Evolutionary conservation across 306 rosid genomes (phyloP).

Genomic region (Senna tora): DNA sequence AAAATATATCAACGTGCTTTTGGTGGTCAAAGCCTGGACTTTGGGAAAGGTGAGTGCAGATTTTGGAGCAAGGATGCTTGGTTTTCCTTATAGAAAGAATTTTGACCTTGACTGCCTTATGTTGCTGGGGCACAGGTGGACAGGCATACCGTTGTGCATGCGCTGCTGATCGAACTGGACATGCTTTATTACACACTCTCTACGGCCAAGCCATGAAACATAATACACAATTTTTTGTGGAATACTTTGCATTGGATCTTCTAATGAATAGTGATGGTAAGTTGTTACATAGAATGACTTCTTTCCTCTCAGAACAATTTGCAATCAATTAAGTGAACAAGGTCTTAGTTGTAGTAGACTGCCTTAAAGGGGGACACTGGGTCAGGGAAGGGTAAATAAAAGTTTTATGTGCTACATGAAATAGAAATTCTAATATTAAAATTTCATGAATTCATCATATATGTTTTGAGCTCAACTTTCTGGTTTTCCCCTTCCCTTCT

Average conservation of each 20-base stretch:
- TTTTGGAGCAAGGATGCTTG: slow-evolving; percentile 15
- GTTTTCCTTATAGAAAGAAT: slow-evolving; percentile 10
- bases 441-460: neutral
- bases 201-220: slow-evolving; percentile 95
- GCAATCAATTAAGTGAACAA: slow-evolving; percentile 11
- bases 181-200: slow-evolving; percentile 86
- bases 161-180: slow-evolving; percentile 96
- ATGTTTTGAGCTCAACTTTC: neutral
- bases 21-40: slow-evolving; percentile 96
- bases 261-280: slow-evolving; percentile 79
- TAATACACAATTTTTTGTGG: slow-evolving; percentile 88
- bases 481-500: neutral
- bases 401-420: neutral
- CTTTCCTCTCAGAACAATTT: slow-evolving; percentile 18
- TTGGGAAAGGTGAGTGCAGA: slow-evolving; percentile 71
- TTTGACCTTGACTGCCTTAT: slow-evolving; percentile 36
- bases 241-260: slow-evolving; percentile 87
- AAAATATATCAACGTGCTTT: slow-evolving; percentile 93
- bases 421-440: neutral
- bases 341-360: neutral
- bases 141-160: slow-evolving; percentile 98
- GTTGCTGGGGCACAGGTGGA: slow-evolving; percentile 64
- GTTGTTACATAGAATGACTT: slow-evolving; percentile 31
- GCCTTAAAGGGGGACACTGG: no score
- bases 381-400: neutral